Percentiles rank a stretch among this genome's conserved stretches.
Evolutionary conservation across 2,329 filamentous ascomycete genomes (phyloP).

Genomic region (Venturia oleaginea): DNA sequence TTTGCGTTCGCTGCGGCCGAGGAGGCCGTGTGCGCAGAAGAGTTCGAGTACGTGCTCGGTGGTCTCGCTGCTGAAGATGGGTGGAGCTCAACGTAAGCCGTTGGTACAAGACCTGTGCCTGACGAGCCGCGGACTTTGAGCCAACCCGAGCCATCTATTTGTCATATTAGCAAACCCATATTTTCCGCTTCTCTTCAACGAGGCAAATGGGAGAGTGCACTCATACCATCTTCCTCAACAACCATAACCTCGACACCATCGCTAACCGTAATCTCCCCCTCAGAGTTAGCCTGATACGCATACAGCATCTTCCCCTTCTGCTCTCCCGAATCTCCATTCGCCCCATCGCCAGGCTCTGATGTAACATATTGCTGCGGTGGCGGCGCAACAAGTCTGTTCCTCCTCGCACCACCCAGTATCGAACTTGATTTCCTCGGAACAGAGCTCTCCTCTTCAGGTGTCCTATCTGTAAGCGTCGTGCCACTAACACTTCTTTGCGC

Average conservation of each 20-base stretch:
- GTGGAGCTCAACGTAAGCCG: constrained; percentile 67
- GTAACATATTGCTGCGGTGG: constrained; percentile 76
- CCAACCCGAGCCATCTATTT: constrained; percentile 81
- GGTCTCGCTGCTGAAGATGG: constrained; percentile 28
- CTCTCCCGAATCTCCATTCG: constrained; percentile 27
- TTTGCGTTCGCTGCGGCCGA: constrained; percentile 42
- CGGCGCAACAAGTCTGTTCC: constrained; percentile 73
- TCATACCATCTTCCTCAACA: constrained; percentile 79
- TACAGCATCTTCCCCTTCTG: constrained; percentile 85
- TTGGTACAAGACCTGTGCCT: constrained; percentile 77
- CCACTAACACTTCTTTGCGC: constrained; percentile 68
- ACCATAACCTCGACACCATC: constrained; percentile 73
- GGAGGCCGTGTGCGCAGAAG: constrained; percentile 50
- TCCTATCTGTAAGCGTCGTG: constrained; percentile 31
- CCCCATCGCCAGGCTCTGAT: constrained; percentile 18
- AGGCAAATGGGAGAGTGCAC: not conserved
- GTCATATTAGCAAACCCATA: constrained; percentile 18
- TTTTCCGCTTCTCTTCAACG: not conserved
- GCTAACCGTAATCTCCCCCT: constrained; percentile 70
- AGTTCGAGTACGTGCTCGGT: constrained; percentile 61
- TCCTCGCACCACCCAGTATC: constrained; percentile 27
- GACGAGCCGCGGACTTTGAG: constrained; percentile 68
- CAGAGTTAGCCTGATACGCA: constrained; percentile 67
- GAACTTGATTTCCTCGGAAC: constrained; percentile 16
- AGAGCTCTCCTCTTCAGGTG: constrained; percentile 40